These are phyloP conservation scores for Sporothrix brasiliensis DNA, from an alignment of 2,329 filamentous ascomycete genomes.

Conservation along the genomic window DNA sequence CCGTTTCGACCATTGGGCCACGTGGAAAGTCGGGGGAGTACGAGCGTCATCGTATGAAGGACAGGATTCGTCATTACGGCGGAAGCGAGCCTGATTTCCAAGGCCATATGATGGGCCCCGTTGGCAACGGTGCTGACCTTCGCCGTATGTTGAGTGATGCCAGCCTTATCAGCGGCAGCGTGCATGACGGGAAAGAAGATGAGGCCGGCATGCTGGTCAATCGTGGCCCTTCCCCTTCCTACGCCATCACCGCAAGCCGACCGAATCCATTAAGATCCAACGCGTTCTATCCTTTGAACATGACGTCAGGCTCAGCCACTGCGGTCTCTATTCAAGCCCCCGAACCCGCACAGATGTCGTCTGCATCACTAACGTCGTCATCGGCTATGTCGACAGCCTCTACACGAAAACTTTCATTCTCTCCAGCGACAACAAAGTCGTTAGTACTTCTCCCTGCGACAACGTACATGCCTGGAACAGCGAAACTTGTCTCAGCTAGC, in stretches of 20 bases:
- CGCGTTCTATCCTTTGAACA: conserved; percentile 39
- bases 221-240: conserved; percentile 37
- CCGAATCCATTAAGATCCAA: conserved; percentile 45
- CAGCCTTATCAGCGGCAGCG: conserved; percentile 40
- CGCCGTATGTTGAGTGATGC: conserved; percentile 45
- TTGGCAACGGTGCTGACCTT: conserved; percentile 39
- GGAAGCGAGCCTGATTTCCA: conserved; percentile 41
- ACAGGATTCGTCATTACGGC: conserved; percentile 47
- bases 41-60: conserved; percentile 50
- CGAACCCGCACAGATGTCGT: conserved; percentile 42
- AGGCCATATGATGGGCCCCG: conserved; percentile 44
- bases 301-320: not conserved
- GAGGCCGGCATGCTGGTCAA: conserved; percentile 39
- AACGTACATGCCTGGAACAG: conserved; percentile 47
- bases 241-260: conserved; percentile 26
- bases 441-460: conserved; percentile 52
- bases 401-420: conserved; percentile 46
- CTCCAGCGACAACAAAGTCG: conserved; percentile 43
- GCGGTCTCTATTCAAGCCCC: conserved; percentile 36
- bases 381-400: conserved; percentile 30
- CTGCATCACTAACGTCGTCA: conserved; percentile 29
- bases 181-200: conserved; percentile 41
- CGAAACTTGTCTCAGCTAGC: conserved; percentile 4
- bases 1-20: conserved; percentile 57
- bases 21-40: conserved; percentile 52